Evolutionary conservation across 768 basidiomycete species (phyloP), one percentile per base, ranked within the genome.

Genomic region (Suillus alpinus): DNA sequence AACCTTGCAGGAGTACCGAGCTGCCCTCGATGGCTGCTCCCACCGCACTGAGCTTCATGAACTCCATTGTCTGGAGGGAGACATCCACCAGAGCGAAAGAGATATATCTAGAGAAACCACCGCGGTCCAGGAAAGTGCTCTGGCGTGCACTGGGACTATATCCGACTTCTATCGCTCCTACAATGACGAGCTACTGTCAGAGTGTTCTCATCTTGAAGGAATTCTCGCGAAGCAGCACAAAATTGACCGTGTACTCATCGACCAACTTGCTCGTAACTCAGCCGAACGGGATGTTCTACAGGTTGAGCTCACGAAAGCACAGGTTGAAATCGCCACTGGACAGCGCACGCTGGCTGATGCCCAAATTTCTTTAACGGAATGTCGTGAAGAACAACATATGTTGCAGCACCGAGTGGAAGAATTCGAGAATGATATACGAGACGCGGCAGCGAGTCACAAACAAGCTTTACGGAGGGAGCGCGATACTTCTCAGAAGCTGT

Each of bases 401-500:
- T 50, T 76, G 18, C 66, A 66, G 44, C 68, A 72, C 64, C 66
- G 72, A 57, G 58, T 72, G 1, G 65, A 70, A 5, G 67, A 36
- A 2, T 60, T 66, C 10, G 69, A 72, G 63, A 65, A 74, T 1
- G 70, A 72, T 31, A 60, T 74, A 4, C 60, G 71, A 32, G 73
- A 70, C 14, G 74, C 78, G 23, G 63, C 64, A 1, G 73, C 71
- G 7, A 72, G 71, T 50, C 68, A 78, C 59, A 75, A 78, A 58
- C 63, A 65, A 6, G 66, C 73, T 0, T 57, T 84, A 63, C 77
- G 78, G 60, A 82, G 78, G 60, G 84, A 86, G 56, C 78, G 75
- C 43, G 78, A 84, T 31, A 63, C 75, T 0, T 68, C 76, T 9
- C 80, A 83, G 60, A 77, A 82, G 26, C 71, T 90, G 40, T 79